Conservation (phyloP, 1,139 yeast species). For the Kodamaea suecica region DNA sequence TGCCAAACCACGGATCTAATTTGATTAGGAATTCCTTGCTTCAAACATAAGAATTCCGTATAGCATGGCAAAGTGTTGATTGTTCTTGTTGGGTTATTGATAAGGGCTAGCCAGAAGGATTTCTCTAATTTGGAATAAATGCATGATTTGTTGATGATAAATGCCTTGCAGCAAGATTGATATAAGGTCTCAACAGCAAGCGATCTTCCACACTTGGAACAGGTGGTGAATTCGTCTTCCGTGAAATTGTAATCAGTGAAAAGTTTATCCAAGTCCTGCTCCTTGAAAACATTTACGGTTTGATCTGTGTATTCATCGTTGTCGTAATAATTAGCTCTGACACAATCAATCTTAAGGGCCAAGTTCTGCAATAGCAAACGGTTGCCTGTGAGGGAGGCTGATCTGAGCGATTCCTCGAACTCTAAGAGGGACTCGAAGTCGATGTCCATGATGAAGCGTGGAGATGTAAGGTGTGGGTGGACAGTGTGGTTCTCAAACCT, state of each 20-base stretch:
- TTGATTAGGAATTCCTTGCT: conserved; percentile 42
- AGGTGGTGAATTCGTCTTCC: conserved; percentile 37
- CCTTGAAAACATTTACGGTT: conserved; percentile 13
- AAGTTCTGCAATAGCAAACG: conserved; percentile 28
- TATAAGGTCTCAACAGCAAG: conserved; percentile 15
- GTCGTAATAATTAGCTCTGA: conserved; percentile 18
- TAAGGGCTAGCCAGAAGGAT: conserved; percentile 45
- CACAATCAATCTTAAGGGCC: conserved; percentile 32
- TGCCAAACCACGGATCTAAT: conserved; percentile 39
- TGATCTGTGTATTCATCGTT: conserved; percentile 7
- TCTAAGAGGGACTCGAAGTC: conserved; percentile 39
- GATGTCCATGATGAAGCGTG: conserved; percentile 11
- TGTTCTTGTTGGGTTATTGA: conserved; percentile 45
- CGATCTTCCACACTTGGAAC: conserved; percentile 28
- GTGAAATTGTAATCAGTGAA: conserved; percentile 26
- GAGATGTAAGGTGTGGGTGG: not conserved
- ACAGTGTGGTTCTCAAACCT: too few species aligned
- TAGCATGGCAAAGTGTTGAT: conserved; percentile 47
- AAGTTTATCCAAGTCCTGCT: conserved; percentile 15
- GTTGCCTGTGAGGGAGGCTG: conserved; percentile 16
- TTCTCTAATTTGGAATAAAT: conserved; percentile 31
- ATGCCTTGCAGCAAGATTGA: conserved; percentile 22
- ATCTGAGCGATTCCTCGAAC: conserved; percentile 42
- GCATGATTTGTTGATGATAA: conserved; percentile 16
- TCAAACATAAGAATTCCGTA: conserved; percentile 39